Evolutionary conservation across 441 rosid species (phyloP), one percentile per base, ranked within the genome.

Genomic region (Populus hybrid): DNA sequence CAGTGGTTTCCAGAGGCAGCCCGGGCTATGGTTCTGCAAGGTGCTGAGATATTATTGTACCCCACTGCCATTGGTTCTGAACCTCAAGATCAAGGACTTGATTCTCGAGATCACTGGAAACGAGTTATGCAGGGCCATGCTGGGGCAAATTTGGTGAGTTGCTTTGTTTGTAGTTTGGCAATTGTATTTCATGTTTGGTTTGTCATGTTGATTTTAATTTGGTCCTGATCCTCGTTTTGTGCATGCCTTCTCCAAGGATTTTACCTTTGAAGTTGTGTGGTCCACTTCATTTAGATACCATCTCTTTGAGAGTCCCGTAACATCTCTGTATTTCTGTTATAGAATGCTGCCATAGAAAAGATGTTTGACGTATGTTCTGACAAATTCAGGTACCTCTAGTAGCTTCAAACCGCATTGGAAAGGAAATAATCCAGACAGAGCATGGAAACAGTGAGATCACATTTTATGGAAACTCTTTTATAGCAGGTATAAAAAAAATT

Each of bases 61-160:
- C 99, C 98, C 50, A 94, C 98, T 63, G 97, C 98, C 72, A 94
- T 93, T 80, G 99, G 99, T 67, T 90, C 97, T 81, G 98, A 92
- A 85, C 97, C 98, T 77, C 98, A 95, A 86, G 97, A 95, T 83
- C 85, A 73, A 26, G 98, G 95, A 75, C 90, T 94, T 77, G 97
- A 95, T 90, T 95, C 99, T 8, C 69, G 89, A 82, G 97, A 91
- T 80, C 99, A 92, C 80, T 95, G 95, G 99, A 92, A 70, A 82
- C 85, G 97, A 78, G 99, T 95, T 75, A 95, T 93, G 98, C 99
- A 95, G 84, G 97, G 99, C 36, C 97, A 95, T 89, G 95, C 99
- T 74, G 99, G 97, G 73, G 97, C 99, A 74, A 93, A 95, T 81
- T 69, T 95, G 93, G 97, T 95, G 86, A 81, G 85, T 77, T 75